Conservation (phyloP, 1,139 yeast species). For the Candida gigantensis region DNA sequence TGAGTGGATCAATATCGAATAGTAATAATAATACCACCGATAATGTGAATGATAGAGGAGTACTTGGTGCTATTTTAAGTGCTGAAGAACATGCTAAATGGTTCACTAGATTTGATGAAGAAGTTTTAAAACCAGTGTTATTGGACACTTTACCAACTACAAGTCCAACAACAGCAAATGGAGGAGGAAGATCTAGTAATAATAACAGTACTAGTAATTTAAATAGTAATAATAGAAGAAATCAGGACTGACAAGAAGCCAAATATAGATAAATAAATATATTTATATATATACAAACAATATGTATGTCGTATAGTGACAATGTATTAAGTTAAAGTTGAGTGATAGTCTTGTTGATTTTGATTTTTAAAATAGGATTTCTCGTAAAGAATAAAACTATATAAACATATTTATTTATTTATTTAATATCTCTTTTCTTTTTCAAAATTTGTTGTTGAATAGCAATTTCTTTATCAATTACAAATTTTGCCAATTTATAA, state of each 20-base stretch:
- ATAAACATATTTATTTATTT: neutral
- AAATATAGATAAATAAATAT: no score
- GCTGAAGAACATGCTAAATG: conserved; percentile 84
- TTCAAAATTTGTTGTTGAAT: conserved; percentile 33
- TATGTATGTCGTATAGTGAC: no score
- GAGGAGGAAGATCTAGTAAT: conserved; percentile 5
- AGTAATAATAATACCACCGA: conserved; percentile 1
- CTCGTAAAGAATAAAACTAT: neutral
- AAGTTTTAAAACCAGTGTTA: conserved; percentile 92
- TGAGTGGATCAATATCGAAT: conserved; percentile 11
- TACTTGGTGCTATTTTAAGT: conserved; percentile 46
- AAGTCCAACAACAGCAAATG: no score
- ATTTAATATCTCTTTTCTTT: neutral
- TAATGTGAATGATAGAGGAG: conserved; percentile 23
- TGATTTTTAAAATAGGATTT: no score
- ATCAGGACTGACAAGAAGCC: conserved; percentile 6
- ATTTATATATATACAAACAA: no score
- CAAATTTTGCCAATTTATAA: conserved; percentile 69
- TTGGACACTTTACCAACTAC: conserved; percentile 58
- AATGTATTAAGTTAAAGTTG: no score
- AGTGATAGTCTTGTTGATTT: no score
- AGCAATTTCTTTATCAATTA: conserved; percentile 64
- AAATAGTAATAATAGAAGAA: conserved; percentile 11
- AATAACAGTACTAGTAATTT: conserved; percentile 7
- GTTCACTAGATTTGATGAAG: conserved; percentile 92